Evolutionary conservation across 176 grass and related monocot genomes (phyloP).

Genomic region (Eremochloa ophiuroides): DNA sequence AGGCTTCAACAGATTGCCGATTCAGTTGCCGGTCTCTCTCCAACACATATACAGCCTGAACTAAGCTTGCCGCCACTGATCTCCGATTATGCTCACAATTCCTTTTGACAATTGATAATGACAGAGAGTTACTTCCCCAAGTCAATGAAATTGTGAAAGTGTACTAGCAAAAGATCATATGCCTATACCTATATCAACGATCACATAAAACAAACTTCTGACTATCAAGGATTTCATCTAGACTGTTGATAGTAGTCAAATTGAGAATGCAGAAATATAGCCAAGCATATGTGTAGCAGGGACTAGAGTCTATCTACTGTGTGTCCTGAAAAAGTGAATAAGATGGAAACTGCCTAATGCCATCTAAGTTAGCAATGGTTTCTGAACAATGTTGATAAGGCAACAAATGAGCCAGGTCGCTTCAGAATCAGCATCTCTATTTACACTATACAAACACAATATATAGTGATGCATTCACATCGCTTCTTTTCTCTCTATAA

Average conservation of each 20-base stretch:
- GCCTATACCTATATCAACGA: not conserved
- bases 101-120: constrained; percentile 50
- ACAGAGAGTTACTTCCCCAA: constrained; percentile 29
- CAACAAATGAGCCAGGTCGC: not conserved
- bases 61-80: constrained; percentile 81
- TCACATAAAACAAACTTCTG: constrained; percentile 11
- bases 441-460: not conserved
- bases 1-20: constrained; percentile 43
- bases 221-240: not conserved
- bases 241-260: not conserved
- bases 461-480: not conserved
- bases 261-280: not conserved
- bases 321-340: not conserved
- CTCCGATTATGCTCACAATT: constrained; percentile 53
- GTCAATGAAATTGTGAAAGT: constrained; percentile 8
- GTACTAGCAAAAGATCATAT: not conserved
- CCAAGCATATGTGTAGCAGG: not conserved
- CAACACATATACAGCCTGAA: constrained; percentile 86
- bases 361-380: not conserved
- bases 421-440: not conserved
- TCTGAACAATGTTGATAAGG: not conserved
- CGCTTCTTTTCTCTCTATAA: not conserved
- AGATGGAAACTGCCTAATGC: not conserved
- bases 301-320: not conserved
- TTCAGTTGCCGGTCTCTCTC: constrained; percentile 81